Evolutionary conservation across 2,329 filamentous ascomycete genomes (phyloP).

Genomic region (Trichoderma breve): DNA sequence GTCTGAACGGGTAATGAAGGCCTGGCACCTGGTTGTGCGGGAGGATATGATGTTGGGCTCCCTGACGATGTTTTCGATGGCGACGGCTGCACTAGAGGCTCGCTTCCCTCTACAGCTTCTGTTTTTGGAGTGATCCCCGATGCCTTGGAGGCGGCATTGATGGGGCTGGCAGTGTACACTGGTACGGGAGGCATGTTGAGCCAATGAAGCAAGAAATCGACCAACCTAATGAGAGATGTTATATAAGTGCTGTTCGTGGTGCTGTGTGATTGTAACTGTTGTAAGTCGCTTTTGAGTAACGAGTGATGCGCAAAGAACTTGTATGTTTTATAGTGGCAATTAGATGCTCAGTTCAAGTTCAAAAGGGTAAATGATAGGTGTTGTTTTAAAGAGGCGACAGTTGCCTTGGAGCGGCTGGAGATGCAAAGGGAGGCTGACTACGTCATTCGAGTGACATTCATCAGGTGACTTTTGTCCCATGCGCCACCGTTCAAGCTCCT

Average conservation of each 20-base stretch:
- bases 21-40: slow-evolving; percentile 47
- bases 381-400: background rate
- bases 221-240: slow-evolving; percentile 1
- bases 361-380: background rate
- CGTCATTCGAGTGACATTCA: slow-evolving; percentile 17
- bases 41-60: slow-evolving; percentile 34
- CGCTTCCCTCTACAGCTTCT: slow-evolving; percentile 27
- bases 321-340: background rate
- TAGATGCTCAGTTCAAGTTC: background rate
- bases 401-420: background rate
- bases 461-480: slow-evolving; percentile 6
- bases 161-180: slow-evolving; percentile 58
- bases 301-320: background rate
- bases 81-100: slow-evolving; percentile 25
- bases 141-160: slow-evolving; percentile 55
- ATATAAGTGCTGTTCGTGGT: background rate
- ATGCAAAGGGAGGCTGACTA: background rate
- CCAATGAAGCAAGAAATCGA: background rate
- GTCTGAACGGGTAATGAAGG: slow-evolving; percentile 47
- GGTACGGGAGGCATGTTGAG: slow-evolving; percentile 57
- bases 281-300: background rate
- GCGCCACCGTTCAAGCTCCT: background rate
- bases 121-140: slow-evolving; percentile 50
- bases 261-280: background rate
- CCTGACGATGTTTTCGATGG: slow-evolving; percentile 31